These are phyloP conservation scores for Agrocybe chaxingu DNA, from an alignment of 768 basidiomycete genomes.

Conservation along the genomic window DNA sequence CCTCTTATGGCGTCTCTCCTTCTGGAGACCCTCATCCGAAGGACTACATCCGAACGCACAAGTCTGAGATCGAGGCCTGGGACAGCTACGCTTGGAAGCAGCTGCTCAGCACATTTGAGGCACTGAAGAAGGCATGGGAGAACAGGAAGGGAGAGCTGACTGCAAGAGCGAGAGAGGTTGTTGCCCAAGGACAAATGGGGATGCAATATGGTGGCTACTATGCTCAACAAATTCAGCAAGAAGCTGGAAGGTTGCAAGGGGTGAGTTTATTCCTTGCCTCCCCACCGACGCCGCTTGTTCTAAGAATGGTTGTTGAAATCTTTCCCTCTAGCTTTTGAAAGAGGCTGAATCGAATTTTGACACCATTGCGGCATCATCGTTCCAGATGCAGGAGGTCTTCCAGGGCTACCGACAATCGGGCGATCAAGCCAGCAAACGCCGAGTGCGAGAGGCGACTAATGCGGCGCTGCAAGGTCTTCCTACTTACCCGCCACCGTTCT, in stretches of 20 bases:
- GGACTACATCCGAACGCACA: constrained; percentile 63
- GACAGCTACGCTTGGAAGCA: constrained; percentile 72
- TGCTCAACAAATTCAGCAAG: constrained; percentile 47
- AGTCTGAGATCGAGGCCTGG: constrained; percentile 69
- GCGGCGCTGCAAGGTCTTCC: constrained; percentile 70
- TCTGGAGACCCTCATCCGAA: constrained; percentile 59
- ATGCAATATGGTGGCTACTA: constrained; percentile 40
- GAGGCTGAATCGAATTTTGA: constrained; percentile 55
- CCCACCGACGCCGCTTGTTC: neutral
- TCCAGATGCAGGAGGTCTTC: constrained; percentile 77
- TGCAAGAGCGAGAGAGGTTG: constrained; percentile 39
- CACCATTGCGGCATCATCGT: constrained; percentile 63
- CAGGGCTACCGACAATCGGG: constrained; percentile 70
- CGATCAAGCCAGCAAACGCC: constrained; percentile 66
- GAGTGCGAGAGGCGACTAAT: constrained; percentile 77
- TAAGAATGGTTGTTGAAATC: neutral
- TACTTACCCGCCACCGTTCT: constrained; percentile 60
- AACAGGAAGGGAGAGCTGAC: constrained; percentile 54
- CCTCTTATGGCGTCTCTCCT: constrained; percentile 23
- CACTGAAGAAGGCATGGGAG: constrained; percentile 66
- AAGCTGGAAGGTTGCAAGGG: constrained; percentile 54
- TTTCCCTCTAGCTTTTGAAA: constrained; percentile 42
- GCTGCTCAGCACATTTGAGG: constrained; percentile 57
- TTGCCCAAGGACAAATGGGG: constrained; percentile 41
- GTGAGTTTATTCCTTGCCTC: constrained; percentile 35